Base-by-base conservation (phyloP, 169 alveolate species). In the Babesia bovis region DNA sequence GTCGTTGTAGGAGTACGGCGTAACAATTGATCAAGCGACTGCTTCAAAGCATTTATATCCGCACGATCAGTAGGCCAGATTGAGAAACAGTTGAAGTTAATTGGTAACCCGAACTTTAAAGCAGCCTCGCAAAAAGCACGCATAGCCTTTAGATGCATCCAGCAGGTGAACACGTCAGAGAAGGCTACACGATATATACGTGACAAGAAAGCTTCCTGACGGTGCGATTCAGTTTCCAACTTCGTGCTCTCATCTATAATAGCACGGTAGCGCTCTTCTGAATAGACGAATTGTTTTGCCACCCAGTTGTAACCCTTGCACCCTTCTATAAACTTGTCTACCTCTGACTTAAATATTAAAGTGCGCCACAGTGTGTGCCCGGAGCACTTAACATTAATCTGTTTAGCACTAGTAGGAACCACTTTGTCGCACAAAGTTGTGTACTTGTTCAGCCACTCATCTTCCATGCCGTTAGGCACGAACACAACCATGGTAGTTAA, bases 61-160 rank as follows among this genome's bases (percentile, higher is more conserved):
- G 61, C 73, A 56, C 55, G 66, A 56, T n/a, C 88, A 61, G 57
- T 67, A 38, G 74, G 90, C 77, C 89, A 72, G 2, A 91, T 60
- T 45, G 87, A 70, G 38, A 90, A 89, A 17, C 92, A 89, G 38
- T 93, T 90, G 83, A 94, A 94, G 71, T 85, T 75, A 2, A 95
- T 94, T 2, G 97, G 97, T 13, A 94, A 92, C 12, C 97, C 97
- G 79, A 89, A 94, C 52, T 94, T 67, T 45, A 94, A 73, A n/a
- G 90, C 97, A 17, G 96, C 93, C 81, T 94, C 97, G 63, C 95
- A 92, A 44, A 92, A 94, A 12, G 93, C 90, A 38, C 97, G 83
- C 92, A 94, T 88, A 21, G 94, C 96, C 77, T 94, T 94, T 26
- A 94, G 67, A 65, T 94, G 97, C 66, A 94, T 85, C 70, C 91